Percentiles rank a stretch among this genome's conserved stretches.
Evolutionary conservation across 163 green algal genomes (phyloP).

Genomic region (Volvox carteri): DNA sequence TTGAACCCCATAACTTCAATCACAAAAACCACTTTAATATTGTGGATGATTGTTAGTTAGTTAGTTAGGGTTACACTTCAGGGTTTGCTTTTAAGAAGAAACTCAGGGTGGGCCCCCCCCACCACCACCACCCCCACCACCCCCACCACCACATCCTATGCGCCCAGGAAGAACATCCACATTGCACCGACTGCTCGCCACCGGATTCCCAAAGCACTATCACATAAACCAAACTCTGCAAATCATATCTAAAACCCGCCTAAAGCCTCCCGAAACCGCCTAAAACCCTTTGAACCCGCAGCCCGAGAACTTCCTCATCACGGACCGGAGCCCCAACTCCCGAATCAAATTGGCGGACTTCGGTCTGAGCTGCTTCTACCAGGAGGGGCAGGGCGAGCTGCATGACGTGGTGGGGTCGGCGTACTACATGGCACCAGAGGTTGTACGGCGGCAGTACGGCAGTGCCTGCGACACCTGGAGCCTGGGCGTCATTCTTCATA

Average conservation of each 20-base stretch:
- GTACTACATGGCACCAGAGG: conserved; percentile 93
- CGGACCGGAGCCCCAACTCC: conserved; percentile 1
- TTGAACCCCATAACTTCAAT: too few relatives aligned
- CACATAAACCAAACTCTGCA: too few relatives aligned
- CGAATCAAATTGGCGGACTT: conserved; percentile 78
- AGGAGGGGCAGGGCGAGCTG: conserved; percentile 67
- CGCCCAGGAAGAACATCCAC: too few relatives aligned
- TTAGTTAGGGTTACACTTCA: too few relatives aligned
- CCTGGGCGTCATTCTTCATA: conserved; percentile 87
- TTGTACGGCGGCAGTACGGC: conserved; percentile 48
- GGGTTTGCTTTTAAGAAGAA: too few relatives aligned
- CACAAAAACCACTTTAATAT: too few relatives aligned
- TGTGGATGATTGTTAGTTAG: too few relatives aligned
- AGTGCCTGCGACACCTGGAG: conserved; percentile 75
- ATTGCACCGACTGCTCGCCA: too few relatives aligned
- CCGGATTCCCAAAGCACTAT: too few relatives aligned
- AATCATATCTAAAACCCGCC: too few relatives aligned
- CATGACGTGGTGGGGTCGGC: conserved; percentile 90
- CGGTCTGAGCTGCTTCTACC: conserved; percentile 89
- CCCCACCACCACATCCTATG: too few relatives aligned
- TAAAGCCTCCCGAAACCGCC: too few relatives aligned
- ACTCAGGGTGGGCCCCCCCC: neutral
- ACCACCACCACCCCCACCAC: neutral
- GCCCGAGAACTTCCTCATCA: conserved; percentile 83
- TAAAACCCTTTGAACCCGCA: conserved; percentile 63